These are phyloP conservation scores for Suhomyces tanzawaensis DNA, from an alignment of 805 yeast genomes.

Conservation along the genomic window DNA sequence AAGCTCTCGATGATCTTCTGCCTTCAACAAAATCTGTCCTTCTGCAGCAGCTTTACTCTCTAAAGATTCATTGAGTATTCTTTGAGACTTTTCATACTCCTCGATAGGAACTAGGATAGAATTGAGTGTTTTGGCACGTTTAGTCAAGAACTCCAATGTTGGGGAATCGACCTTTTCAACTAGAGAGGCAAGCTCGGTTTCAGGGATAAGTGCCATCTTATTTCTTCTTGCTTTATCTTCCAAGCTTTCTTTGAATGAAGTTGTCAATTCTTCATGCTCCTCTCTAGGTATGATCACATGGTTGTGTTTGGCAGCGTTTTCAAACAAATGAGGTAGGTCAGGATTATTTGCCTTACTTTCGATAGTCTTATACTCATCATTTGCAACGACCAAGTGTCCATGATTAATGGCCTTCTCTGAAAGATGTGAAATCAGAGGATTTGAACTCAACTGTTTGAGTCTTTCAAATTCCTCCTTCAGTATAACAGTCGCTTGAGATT, in stretches of 20 bases:
- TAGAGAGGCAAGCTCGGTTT: constrained; percentile 7
- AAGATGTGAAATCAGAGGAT: constrained; percentile 14
- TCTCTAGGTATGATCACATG: constrained; percentile 13
- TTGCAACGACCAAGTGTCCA: neutral
- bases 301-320: neutral
- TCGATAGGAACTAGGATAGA: constrained; percentile 5
- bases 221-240: constrained; percentile 9
- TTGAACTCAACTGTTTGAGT: constrained; percentile 2
- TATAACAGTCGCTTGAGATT: constrained; percentile 6
- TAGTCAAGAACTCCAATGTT: constrained; percentile 8
- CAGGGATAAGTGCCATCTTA: constrained; percentile 12
- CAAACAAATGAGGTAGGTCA: constrained; percentile 1
- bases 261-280: constrained; percentile 16
- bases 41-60: constrained; percentile 13
- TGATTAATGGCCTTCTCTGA: neutral
- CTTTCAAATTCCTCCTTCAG: constrained; percentile 1
- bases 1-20: neutral
- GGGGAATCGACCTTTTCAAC: constrained; percentile 11
- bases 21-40: constrained; percentile 1
- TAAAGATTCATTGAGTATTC: constrained; percentile 9
- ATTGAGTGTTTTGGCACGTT: constrained; percentile 5
- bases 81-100: constrained; percentile 5
- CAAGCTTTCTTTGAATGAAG: constrained; percentile 4
- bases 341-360: constrained; percentile 4
- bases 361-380: neutral